Percentiles rank a stretch among this genome's conserved stretches.
These are phyloP conservation scores for Chaetomium tenue DNA, from an alignment of 495 filamentous ascomycete genomes.

Conservation along the genomic window DNA sequence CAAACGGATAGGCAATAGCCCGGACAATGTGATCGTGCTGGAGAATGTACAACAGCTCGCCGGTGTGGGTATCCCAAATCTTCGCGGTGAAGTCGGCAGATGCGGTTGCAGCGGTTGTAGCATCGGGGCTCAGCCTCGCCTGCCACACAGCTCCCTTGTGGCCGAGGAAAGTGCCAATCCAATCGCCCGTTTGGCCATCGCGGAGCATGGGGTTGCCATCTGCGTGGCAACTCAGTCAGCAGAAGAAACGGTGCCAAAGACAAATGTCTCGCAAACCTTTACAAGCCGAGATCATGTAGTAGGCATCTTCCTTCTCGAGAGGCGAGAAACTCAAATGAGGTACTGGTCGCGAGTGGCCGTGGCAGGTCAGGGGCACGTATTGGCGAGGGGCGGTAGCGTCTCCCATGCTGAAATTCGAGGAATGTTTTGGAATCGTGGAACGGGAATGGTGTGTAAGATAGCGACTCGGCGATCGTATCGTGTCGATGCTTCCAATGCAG, in stretches of 20 bases:
- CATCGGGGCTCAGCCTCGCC: constrained; percentile 83
- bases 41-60: constrained; percentile 83
- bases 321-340: constrained; percentile 93
- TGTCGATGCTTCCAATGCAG: background rate
- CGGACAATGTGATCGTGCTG: constrained; percentile 93
- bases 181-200: constrained; percentile 94
- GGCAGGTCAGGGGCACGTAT: constrained; percentile 88
- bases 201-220: constrained; percentile 98
- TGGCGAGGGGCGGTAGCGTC: constrained; percentile 47
- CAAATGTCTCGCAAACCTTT: constrained; percentile 62
- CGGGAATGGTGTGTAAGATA: background rate
- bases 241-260: background rate
- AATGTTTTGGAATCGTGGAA: background rate
- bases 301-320: constrained; percentile 75
- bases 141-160: constrained; percentile 99
- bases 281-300: constrained; percentile 96
- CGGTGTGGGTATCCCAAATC: constrained; percentile 94
- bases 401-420: constrained; percentile 38
- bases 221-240: constrained; percentile 36
- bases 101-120: constrained; percentile 82
- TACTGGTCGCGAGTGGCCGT: constrained; percentile 93
- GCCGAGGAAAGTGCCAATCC: constrained; percentile 97
- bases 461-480: background rate
- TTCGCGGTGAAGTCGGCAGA: constrained; percentile 97
- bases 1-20: constrained; percentile 84